Evolutionary conservation across 2,329 filamentous ascomycete genomes (phyloP).

Genomic region (Fusarium hostae): DNA sequence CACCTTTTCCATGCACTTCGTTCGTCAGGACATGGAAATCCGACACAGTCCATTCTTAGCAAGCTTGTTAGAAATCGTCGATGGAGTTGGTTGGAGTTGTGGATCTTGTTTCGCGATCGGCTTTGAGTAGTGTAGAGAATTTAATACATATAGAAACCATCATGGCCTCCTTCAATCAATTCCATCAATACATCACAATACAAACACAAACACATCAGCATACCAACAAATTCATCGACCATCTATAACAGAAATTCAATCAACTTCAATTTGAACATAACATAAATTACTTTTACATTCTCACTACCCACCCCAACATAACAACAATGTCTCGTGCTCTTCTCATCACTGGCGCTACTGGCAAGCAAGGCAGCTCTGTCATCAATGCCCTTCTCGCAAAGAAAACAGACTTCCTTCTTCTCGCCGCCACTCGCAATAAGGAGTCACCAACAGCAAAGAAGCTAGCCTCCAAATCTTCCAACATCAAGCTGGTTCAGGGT

Average conservation of each 20-base stretch:
- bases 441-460: constrained; percentile 12
- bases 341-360: constrained; percentile 29
- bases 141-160: background rate
- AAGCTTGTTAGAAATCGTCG: background rate
- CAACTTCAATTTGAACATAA: rapidly evolving
- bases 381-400: constrained; percentile 20
- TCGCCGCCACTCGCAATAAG: constrained; percentile 23
- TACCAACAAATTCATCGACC: background rate
- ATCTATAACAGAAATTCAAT: background rate
- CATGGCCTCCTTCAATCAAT: background rate
- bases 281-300: rapidly evolving
- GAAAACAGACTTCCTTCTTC: constrained; percentile 16
- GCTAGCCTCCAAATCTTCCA: constrained; percentile 7
- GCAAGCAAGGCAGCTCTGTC: constrained; percentile 28
- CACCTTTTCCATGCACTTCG: background rate
- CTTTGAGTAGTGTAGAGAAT: rapidly evolving
- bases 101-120: rapidly evolving
- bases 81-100: background rate
- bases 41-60: constrained; percentile 5
- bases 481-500: constrained; percentile 17
- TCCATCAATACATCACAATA: background rate
- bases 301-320: rapidly evolving
- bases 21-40: background rate
- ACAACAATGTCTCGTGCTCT: constrained; percentile 27
- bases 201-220: background rate